Percentiles rank a stretch among this genome's conserved stretches.
Evolutionary conservation across 371 early-diverging fungal genomes (phyloP).

Genomic region (Mucor sp.): DNA sequence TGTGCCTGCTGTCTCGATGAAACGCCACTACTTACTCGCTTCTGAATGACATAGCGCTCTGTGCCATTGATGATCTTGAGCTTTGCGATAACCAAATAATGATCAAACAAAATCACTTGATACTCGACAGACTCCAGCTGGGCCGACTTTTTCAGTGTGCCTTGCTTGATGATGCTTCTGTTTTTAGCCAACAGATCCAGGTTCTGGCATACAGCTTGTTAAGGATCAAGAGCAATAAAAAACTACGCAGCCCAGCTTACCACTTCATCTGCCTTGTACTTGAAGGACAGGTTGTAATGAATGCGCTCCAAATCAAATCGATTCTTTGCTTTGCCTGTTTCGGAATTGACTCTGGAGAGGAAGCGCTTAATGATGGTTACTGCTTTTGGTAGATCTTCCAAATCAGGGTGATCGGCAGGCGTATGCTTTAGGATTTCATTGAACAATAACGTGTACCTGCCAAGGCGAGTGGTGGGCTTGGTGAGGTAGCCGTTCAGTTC

Average conservation of each 20-base stretch:
- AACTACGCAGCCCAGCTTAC: slow-evolving; percentile 24
- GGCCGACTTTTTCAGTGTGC: slow-evolving; percentile 45
- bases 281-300: slow-evolving; percentile 49
- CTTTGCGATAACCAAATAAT: slow-evolving; percentile 44
- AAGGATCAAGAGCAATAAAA: too few species aligned
- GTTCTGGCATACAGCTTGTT: slow-evolving; percentile 20
- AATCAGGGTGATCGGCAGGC: slow-evolving; percentile 78
- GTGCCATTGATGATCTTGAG: slow-evolving; percentile 27
- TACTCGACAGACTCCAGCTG: slow-evolving; percentile 62
- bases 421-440: slow-evolving; percentile 85
- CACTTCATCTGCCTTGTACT: slow-evolving; percentile 39
- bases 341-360: slow-evolving; percentile 56
- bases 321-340: slow-evolving; percentile 41
- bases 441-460: slow-evolving; percentile 89
- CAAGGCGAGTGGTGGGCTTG: slow-evolving; percentile 84
- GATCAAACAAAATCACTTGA: slow-evolving; percentile 55
- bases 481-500: slow-evolving; percentile 81
- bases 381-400: slow-evolving; percentile 73
- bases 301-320: slow-evolving; percentile 45
- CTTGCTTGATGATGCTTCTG: slow-evolving; percentile 42
- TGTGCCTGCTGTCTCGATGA: too few species aligned
- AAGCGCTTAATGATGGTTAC: slow-evolving; percentile 70
- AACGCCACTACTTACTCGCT: slow-evolving; percentile 20
- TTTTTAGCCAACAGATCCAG: slow-evolving; percentile 32
- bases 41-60: slow-evolving; percentile 41